These are phyloP conservation scores for Yarrowia deformans DNA, from an alignment of 805 yeast genomes.

Conservation along the genomic window DNA sequence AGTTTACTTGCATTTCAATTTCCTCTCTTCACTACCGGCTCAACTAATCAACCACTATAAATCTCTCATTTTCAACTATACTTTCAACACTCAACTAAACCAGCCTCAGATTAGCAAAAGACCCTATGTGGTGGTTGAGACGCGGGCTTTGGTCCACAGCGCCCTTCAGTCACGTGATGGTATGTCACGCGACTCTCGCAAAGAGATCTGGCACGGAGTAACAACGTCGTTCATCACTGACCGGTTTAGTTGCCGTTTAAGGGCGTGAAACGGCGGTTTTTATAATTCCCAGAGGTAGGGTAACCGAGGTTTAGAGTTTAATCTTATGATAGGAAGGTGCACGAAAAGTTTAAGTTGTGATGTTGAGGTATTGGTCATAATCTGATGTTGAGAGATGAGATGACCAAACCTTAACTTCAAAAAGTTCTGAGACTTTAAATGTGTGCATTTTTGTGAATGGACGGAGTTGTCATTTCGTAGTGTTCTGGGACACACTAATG, in stretches of 20 bases:
- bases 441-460: no score
- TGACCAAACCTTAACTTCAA: no score
- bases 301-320: conserved; percentile 19
- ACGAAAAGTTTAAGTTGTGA: background rate
- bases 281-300: conserved; percentile 11
- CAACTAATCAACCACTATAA: no score
- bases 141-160: conserved; percentile 36
- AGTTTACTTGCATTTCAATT: no score
- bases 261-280: background rate
- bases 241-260: conserved; percentile 27
- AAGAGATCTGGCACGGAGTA: conserved; percentile 37
- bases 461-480: no score
- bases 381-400: no score
- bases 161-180: conserved; percentile 38
- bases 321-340: background rate
- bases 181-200: conserved; percentile 29
- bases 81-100: conserved; percentile 1
- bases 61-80: background rate
- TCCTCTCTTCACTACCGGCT: no score
- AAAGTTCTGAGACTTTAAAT: no score
- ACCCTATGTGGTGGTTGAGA: conserved; percentile 35
- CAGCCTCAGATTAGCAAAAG: conserved; percentile 31
- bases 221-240: conserved; percentile 38
- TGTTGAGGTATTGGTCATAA: background rate
- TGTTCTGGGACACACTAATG: no score